A percentile compares a stretch with the other conserved stretches of the same genome.
These are phyloP conservation scores for Dactylonectria estremocensis DNA, from an alignment of 2,329 filamentous ascomycete species.

Conservation along the genomic window DNA sequence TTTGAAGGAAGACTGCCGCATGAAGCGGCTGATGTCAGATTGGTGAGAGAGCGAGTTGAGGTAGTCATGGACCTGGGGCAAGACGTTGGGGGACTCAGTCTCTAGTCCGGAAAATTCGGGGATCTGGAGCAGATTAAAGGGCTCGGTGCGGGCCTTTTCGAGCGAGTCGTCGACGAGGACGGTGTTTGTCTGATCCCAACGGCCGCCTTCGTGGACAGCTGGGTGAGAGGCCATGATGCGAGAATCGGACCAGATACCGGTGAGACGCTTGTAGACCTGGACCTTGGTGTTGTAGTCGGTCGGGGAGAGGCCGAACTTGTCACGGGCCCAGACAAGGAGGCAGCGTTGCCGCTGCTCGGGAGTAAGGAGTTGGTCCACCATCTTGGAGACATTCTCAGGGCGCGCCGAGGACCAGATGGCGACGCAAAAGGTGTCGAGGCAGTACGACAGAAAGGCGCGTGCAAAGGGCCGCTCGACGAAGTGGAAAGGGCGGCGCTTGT, in stretches of 20 bases:
- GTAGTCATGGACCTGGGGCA: slow-evolving; percentile 75
- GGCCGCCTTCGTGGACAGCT: slow-evolving; percentile 53
- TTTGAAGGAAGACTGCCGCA: slow-evolving; percentile 66
- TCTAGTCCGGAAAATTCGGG: slow-evolving; percentile 78
- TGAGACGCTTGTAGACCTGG: slow-evolving; percentile 91
- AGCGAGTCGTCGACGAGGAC: slow-evolving; percentile 89
- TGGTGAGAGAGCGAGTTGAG: slow-evolving; percentile 69
- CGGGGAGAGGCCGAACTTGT: slow-evolving; percentile 77
- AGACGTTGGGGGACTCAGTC: slow-evolving; percentile 59
- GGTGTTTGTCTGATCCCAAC: slow-evolving; percentile 89
- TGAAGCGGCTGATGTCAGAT: slow-evolving; percentile 74
- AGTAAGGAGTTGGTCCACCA: slow-evolving; percentile 77
- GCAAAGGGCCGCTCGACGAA: slow-evolving; percentile 80
- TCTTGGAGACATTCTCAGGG: slow-evolving; percentile 78
- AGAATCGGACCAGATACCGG: slow-evolving; percentile 76
- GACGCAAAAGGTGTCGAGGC: slow-evolving; percentile 82
- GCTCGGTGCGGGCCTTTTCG: slow-evolving; percentile 87
- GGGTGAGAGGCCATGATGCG: slow-evolving; percentile 62
- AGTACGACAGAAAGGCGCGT: slow-evolving; percentile 78
- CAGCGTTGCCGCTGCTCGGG: slow-evolving; percentile 67
- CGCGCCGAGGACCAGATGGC: slow-evolving; percentile 94
- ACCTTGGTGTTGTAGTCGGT: slow-evolving; percentile 79
- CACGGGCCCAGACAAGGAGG: slow-evolving; percentile 83
- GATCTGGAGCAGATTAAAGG: slow-evolving; percentile 84
- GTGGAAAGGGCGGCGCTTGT: slow-evolving; percentile 59